phyloP scores from a whole-genome alignment of 2,329 filamentous ascomycete genomes.

The Xylaria sp. region DNA sequence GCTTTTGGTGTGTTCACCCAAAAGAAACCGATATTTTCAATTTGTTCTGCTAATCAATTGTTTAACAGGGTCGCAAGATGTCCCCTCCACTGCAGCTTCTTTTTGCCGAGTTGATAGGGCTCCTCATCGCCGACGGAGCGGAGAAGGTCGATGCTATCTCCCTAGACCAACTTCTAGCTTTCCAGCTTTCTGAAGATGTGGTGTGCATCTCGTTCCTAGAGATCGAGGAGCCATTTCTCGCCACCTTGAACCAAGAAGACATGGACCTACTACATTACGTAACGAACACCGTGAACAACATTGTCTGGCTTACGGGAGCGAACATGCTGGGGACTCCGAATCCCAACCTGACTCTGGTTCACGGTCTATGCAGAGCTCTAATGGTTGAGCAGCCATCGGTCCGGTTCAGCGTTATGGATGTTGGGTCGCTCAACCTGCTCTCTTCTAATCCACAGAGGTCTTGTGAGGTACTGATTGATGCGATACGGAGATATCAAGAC shows the following conservation, averaged over 20 bases:
- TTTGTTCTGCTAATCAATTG: background rate
- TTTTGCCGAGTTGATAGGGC: background rate
- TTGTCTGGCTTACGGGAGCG: constrained; percentile 25
- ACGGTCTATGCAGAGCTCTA: constrained; percentile 27
- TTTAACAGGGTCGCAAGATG: background rate
- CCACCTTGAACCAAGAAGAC: constrained; percentile 6
- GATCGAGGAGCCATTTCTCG: constrained; percentile 15
- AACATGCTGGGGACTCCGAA: constrained; percentile 9
- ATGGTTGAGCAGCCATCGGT: constrained; percentile 34
- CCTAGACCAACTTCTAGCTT: background rate
- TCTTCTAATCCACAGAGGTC: background rate
- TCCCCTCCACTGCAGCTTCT: background rate
- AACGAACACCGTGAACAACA: background rate
- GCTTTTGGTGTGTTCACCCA: constrained; percentile 3
- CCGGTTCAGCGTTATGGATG: constrained; percentile 19
- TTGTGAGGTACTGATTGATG: background rate
- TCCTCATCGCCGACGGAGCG: background rate
- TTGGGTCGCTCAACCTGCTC: constrained; percentile 11
- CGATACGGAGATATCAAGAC: background rate
- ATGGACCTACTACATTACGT: constrained; percentile 1
- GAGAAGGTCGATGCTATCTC: background rate
- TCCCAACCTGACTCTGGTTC: constrained; percentile 21
- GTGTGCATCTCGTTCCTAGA: constrained; percentile 26
- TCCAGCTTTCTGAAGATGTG: background rate
- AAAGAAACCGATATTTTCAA: background rate